Evolutionary conservation across 2,329 filamentous ascomycete species (phyloP).

Genomic region (Venturia nashicola): DNA sequence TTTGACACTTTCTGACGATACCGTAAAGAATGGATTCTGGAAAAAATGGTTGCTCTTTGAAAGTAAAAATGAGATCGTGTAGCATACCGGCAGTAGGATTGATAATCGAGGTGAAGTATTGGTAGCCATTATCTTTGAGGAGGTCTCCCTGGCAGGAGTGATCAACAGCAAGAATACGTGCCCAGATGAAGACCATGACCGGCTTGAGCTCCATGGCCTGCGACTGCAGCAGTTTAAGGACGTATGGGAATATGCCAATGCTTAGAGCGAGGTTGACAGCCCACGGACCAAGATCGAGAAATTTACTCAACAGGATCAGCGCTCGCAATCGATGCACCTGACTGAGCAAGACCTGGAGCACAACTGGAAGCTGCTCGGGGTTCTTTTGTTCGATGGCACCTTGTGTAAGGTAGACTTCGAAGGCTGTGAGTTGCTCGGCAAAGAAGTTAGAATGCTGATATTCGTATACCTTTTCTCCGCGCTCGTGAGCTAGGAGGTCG

Average conservation of each 20-base stretch:
- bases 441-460: conserved; percentile 96
- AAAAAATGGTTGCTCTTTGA: neutral
- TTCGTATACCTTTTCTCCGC: conserved; percentile 67
- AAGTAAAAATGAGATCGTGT: neutral
- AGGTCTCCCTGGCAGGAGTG: conserved; percentile 86
- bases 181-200: conserved; percentile 99
- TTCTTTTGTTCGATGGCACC: conserved; percentile 75
- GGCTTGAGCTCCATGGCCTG: conserved; percentile 90
- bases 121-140: conserved; percentile 92
- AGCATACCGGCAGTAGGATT: conserved; percentile 41
- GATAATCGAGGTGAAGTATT: conserved; percentile 89
- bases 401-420: conserved; percentile 84
- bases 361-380: conserved; percentile 90
- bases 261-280: conserved; percentile 95
- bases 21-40: neutral
- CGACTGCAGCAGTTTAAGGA: conserved; percentile 92
- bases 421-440: conserved; percentile 90
- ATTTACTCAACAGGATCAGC: conserved; percentile 81
- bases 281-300: conserved; percentile 92
- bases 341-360: conserved; percentile 88
- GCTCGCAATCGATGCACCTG: conserved; percentile 89
- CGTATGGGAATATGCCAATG: conserved; percentile 97
- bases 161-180: conserved; percentile 87
- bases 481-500: conserved; percentile 63
- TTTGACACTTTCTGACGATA: neutral